Percentiles rank a stretch among this genome's conserved stretches.
Conservation (phyloP, 2,329 filamentous ascomycete species). For the Diaporthe australafricana region DNA sequence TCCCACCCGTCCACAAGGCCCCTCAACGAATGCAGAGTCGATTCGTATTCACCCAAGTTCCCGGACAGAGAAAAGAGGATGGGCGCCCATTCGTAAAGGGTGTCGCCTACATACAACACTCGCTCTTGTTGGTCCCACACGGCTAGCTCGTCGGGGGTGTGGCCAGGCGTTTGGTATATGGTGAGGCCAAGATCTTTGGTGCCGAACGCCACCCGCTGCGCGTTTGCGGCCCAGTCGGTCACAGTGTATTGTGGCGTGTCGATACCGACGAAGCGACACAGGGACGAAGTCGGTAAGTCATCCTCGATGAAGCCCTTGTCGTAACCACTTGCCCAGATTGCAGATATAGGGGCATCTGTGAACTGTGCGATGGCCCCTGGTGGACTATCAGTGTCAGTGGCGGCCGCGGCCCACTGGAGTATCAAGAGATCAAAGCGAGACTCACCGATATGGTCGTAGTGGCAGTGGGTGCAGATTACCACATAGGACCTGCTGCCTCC, state of each 20-base stretch:
- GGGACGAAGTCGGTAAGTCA: conserved; percentile 52
- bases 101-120: conserved; percentile 58
- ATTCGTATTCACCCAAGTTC: conserved; percentile 36
- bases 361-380: conserved; percentile 52
- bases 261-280: conserved; percentile 52
- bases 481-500: conserved; percentile 48
- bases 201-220: conserved; percentile 45
- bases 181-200: conserved; percentile 49
- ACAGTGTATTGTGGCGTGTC: conserved; percentile 53
- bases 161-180: conserved; percentile 58
- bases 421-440: too few species aligned
- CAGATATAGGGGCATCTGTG: conserved; percentile 40
- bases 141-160: conserved; percentile 58
- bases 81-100: conserved; percentile 52
- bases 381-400: conserved; percentile 33
- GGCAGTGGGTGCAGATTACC: conserved; percentile 59
- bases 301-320: conserved; percentile 52
- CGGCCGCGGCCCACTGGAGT: not conserved
- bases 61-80: conserved; percentile 41
- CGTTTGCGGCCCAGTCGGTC: conserved; percentile 53
- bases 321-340: conserved; percentile 48
- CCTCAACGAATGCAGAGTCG: conserved; percentile 36
- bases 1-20: conserved; percentile 37
- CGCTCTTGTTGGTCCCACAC: conserved; percentile 57
- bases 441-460: conserved; percentile 55